Conservation (phyloP, 1,284 basidiomycete genomes). For the Rhodotorula glutinis region DNA sequence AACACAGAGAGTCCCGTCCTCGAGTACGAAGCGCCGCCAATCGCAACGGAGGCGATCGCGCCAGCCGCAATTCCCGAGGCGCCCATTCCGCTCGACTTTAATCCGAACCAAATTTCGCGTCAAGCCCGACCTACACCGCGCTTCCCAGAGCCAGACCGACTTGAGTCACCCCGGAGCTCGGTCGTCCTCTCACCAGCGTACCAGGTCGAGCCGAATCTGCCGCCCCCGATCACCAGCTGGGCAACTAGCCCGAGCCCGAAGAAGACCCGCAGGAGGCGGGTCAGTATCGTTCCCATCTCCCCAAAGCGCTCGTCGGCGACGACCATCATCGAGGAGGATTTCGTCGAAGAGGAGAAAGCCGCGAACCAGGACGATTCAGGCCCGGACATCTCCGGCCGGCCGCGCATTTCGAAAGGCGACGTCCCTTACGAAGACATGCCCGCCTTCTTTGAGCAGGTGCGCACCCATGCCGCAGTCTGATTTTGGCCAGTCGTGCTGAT, state of each 20-base stretch:
- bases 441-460: conserved; percentile 33
- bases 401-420: conserved; percentile 13
- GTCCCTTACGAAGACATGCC: conserved; percentile 33
- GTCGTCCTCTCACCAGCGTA: not conserved
- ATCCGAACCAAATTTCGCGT: conserved; percentile 13
- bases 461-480: not conserved
- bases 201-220: not conserved
- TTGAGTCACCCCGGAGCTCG: not conserved
- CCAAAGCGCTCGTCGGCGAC: no score
- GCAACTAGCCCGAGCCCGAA: not conserved
- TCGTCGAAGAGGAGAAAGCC: conserved; percentile 15
- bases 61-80: not conserved
- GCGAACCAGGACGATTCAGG: not conserved
- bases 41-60: not conserved
- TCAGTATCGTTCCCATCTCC: no score
- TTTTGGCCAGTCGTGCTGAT: not conserved
- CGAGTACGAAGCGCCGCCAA: not conserved
- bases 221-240: not conserved
- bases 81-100: conserved; percentile 23
- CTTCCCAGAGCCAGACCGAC: not conserved
- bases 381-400: not conserved
- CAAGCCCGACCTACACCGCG: not conserved
- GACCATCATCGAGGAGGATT: conserved; percentile 10
- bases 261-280: not conserved
- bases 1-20: not conserved